Evolutionary conservation across 768 basidiomycete genomes (phyloP).

Genomic region (Tulasnella sp.): DNA sequence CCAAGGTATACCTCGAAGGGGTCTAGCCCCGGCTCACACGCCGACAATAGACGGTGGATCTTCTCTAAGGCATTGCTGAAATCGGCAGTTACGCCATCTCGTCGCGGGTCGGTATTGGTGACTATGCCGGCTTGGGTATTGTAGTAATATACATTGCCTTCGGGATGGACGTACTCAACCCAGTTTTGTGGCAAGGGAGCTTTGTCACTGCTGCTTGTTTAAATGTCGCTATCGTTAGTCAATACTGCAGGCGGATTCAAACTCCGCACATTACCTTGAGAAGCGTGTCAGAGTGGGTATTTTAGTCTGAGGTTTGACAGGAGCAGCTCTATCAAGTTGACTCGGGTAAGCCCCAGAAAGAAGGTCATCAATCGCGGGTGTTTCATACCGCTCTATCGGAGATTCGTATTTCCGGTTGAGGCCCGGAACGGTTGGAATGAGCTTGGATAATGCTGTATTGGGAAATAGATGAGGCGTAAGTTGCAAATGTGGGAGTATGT

Average conservation of each 20-base stretch:
- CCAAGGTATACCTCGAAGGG: not conserved
- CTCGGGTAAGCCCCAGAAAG: not conserved
- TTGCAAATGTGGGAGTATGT: not conserved
- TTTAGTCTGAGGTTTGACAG: not conserved
- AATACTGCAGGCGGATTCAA: not conserved
- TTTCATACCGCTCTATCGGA: not conserved
- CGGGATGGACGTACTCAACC: not conserved
- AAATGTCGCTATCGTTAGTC: not conserved
- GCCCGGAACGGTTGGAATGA: not conserved
- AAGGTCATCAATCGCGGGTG: not conserved
- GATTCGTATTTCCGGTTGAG: not conserved
- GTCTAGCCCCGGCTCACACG: not conserved
- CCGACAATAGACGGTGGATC: not conserved
- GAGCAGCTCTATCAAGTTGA: not conserved
- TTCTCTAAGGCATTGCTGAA: not conserved
- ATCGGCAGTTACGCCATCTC: not conserved
- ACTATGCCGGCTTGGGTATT: not conserved
- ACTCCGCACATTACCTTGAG: not conserved
- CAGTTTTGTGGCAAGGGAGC: not conserved
- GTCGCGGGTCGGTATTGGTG: not conserved
- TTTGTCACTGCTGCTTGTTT: not conserved
- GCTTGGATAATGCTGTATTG: not conserved
- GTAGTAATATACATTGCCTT: not conserved
- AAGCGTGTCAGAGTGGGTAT: not conserved
- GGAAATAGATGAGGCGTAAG: not conserved